Evolutionary conservation across 2,329 filamentous ascomycete genomes (phyloP), one percentile per base, ranked within the genome.

Genomic region (Sordariomycetes sp.): DNA sequence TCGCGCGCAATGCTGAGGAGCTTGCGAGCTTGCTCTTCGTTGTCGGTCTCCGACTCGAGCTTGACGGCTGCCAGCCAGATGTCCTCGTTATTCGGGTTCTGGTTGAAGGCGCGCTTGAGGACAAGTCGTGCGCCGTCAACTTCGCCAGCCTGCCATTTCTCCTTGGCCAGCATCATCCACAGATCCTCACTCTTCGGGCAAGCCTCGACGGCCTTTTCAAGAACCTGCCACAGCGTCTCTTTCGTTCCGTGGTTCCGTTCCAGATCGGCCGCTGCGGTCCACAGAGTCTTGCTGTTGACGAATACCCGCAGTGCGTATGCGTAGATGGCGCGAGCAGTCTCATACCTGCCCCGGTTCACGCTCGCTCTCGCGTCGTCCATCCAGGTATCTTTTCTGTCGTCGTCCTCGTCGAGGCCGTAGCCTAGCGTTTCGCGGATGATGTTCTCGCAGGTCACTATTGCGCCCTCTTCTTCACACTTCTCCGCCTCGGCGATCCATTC

Each of bases 21-120:
- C 40, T 82, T 75, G 29, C 88, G 72, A 1, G 92, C 92, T 51
- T 92, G 79, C 24, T 87, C 82, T 26, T 76, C 79, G 48, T 94
- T 79, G 28, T 79, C 75, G 40, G 86, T 90, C 50, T 96, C 88
- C 1, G 92, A 86, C 59, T 98, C 92, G 20, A 98, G 76, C 57
- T 95, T 94, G 44, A 98, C 92, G 30, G 92, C 92, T 12, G 88
- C 85, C 31, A 95, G 79, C 82, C 92, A 98, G 44, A 98, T 95
- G 54, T 96, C 87, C 58, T 98, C 92, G 60, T 94, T 95, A 56
- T 93, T 88, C 2, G 86, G 86, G 48, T 96, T 93, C 54, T 94
- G 86, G 46, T 90, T 82, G 68, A 98, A 98, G 5, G 90, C 92
- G 42, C 82, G 77, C 19, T 79, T 90, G 12, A 98, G 75, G 2